Conservation (phyloP, 2,329 filamentous ascomycete species). For the Epicoccum sorghinum region DNA sequence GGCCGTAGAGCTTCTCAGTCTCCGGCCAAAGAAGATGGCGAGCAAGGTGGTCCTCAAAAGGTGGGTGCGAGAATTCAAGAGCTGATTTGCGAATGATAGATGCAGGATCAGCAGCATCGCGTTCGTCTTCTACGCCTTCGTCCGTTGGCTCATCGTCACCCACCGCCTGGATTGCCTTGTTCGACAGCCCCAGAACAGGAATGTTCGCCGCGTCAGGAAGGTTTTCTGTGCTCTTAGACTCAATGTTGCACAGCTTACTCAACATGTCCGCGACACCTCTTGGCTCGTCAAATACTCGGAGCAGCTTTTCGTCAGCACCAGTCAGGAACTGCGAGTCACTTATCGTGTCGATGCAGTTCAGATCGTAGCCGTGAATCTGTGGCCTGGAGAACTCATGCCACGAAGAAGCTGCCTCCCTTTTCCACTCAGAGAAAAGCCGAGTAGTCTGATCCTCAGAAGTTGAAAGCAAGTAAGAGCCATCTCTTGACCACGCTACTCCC, state of each 20-base stretch:
- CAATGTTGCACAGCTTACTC: conserved; percentile 68
- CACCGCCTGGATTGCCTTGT: conserved; percentile 77
- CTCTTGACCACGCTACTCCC: conserved; percentile 81
- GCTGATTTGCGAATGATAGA: conserved; percentile 65
- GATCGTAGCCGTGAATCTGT: conserved; percentile 96
- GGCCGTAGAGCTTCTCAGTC: conserved; percentile 93
- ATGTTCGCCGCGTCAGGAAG: conserved; percentile 91
- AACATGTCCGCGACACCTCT: conserved; percentile 80
- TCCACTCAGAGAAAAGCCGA: conserved; percentile 83
- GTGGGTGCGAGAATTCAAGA: conserved; percentile 73
- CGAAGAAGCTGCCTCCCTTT: conserved; percentile 56
- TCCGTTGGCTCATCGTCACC: conserved; percentile 39
- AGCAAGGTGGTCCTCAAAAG: conserved; percentile 86
- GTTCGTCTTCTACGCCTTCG: conserved; percentile 57
- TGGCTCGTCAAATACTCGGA: conserved; percentile 92
- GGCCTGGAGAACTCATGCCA: conserved; percentile 97
- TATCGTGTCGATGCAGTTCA: conserved; percentile 88
- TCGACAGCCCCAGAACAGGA: conserved; percentile 91
- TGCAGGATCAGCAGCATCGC: conserved; percentile 62
- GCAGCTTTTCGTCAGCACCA: conserved; percentile 96
- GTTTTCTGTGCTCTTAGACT: conserved; percentile 21
- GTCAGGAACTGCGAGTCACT: conserved; percentile 81
- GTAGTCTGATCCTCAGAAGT: conserved; percentile 94
- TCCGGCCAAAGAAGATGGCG: conserved; percentile 95
- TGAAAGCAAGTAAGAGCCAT: conserved; percentile 83